Evolutionary conservation across 2,329 filamentous ascomycete species (phyloP).

Genomic region (Coniochaeta sp.): DNA sequence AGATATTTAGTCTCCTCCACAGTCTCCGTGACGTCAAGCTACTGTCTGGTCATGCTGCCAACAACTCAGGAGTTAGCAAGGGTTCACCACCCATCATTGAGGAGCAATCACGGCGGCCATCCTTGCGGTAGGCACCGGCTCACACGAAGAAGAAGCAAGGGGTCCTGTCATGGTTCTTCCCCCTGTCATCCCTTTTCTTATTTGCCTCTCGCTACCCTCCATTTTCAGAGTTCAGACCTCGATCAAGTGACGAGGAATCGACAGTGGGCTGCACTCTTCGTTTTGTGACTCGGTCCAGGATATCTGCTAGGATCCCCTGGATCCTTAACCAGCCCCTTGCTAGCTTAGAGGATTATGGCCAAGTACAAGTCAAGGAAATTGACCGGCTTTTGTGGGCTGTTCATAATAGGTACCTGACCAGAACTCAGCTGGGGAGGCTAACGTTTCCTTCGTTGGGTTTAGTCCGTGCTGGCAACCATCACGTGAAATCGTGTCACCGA

Average conservation of each 20-base stretch:
- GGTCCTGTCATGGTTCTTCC: background rate
- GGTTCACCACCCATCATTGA: background rate
- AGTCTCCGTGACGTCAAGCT: background rate
- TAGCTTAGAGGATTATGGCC: background rate
- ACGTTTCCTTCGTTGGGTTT: no score
- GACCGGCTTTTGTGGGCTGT: background rate
- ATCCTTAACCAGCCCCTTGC: background rate
- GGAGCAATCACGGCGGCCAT: background rate
- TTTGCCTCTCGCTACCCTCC: constrained; percentile 4
- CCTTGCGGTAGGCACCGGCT: background rate
- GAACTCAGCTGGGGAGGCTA: background rate
- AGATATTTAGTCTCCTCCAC: background rate
- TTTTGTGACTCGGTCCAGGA: background rate
- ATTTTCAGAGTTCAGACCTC: background rate
- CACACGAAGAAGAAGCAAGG: background rate
- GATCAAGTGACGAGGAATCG: background rate
- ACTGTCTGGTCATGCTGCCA: background rate
- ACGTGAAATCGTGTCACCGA: background rate
- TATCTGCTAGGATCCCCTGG: background rate
- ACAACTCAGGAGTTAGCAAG: background rate
- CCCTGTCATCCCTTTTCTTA: constrained; percentile 5
- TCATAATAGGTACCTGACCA: background rate
- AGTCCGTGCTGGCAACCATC: no score
- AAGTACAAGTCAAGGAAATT: background rate
- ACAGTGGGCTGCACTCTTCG: constrained; percentile 1